These are phyloP conservation scores for Chaetomium tenue DNA, from an alignment of 495 filamentous ascomycete genomes.

Conservation along the genomic window DNA sequence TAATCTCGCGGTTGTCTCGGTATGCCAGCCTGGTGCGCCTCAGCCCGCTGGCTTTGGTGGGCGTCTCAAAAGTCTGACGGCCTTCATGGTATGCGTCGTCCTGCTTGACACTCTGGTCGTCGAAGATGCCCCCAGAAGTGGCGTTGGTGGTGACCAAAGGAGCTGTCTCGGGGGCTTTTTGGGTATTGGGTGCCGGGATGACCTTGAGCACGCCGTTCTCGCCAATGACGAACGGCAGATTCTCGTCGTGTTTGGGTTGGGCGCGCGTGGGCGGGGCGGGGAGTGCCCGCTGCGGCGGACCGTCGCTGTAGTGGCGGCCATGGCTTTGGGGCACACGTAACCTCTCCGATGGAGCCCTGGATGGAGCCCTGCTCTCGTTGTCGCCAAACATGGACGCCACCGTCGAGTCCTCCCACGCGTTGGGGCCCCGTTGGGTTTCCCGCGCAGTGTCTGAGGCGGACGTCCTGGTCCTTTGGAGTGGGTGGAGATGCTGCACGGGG, in stretches of 20 bases:
- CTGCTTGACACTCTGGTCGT: constrained; percentile 24
- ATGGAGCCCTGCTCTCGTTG: constrained; percentile 32
- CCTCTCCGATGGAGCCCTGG: constrained; percentile 34
- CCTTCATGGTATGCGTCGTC: constrained; percentile 32
- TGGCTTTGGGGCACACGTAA: constrained; percentile 31
- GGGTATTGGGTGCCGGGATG: constrained; percentile 22
- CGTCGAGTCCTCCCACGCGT: constrained; percentile 42
- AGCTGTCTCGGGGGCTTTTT: constrained; percentile 12
- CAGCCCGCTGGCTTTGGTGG: constrained; percentile 30
- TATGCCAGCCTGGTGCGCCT: constrained; percentile 31
- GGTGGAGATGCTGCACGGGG: constrained; percentile 29
- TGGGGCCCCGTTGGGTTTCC: constrained; percentile 26
- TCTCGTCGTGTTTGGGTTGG: constrained; percentile 28
- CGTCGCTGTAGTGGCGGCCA: constrained; percentile 33
- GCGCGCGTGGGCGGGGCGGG: constrained; percentile 12
- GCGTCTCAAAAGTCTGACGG: constrained; percentile 29
- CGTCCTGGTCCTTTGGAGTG: constrained; percentile 35
- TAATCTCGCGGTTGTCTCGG: constrained; percentile 30
- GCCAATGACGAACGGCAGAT: constrained; percentile 36
- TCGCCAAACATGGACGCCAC: constrained; percentile 41
- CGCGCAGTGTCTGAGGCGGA: constrained; percentile 33
- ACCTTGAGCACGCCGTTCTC: constrained; percentile 38
- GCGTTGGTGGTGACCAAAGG: constrained; percentile 16
- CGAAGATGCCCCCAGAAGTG: constrained; percentile 21
- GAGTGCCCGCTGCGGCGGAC: constrained; percentile 11